Evolutionary conservation across 805 yeast genomes (phyloP), one percentile per base, ranked within the genome.

Genomic region (Lipomyces starkeyi): DNA sequence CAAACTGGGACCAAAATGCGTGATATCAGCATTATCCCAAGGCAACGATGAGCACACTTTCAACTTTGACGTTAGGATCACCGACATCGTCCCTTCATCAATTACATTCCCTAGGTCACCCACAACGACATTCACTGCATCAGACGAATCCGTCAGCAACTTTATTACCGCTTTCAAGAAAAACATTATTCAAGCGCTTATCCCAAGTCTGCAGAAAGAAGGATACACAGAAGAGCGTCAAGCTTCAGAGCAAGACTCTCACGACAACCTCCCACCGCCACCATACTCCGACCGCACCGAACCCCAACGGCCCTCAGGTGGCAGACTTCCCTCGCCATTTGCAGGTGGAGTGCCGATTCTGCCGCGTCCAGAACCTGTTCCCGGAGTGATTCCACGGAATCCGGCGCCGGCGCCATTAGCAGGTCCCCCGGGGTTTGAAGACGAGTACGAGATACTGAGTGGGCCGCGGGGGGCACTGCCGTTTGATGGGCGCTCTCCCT

Each of bases 371-470:
- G 56, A 53, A 22, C 56, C 56, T 25, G 56, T 60, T 17, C 63
- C 60, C 14, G 60, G 60, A 20, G 27, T 60, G 22, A 22, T 56
- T 27, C 65, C 62, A 4, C 52, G 63, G 49, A 0, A n/a, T 27
- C 66, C 69, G 5, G 53, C 34, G 43, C 63, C 72, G 14, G 66
- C 75, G 32, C 59, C 64, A 22, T 71, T 77, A 2, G 74, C 74
- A 3, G 74, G 73, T 1, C 80, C 80, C 6, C 83, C 83, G 0
- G 82, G 80, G 6, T 80, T 83, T 70, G 86, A 84, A 55, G 85
- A 83, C 71, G 83, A 81, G 65, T 76, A 76, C 63, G 77, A 78
- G 58, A 68, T 79, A 57, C 61, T 66, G 35, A 58, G 49, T 22
- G 61, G 67, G 13, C 65, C 67, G 25, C 56, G 71, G 55, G 56